These are phyloP conservation scores for Drechslerella dactyloides DNA, from an alignment of 2,329 filamentous ascomycete species.

Conservation along the genomic window DNA sequence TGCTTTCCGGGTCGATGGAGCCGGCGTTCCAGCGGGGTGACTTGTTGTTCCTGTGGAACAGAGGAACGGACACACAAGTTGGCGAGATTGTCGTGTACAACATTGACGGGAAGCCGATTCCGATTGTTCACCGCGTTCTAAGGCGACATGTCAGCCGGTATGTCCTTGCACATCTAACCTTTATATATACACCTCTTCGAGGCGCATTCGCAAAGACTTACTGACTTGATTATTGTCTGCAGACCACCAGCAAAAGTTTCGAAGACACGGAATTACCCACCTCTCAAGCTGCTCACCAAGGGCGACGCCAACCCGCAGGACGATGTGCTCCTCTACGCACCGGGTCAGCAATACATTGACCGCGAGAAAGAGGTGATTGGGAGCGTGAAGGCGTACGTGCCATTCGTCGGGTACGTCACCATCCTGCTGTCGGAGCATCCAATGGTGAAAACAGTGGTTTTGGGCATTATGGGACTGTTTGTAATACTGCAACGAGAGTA, in stretches of 20 bases:
- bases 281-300: conserved; percentile 81
- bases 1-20: conserved; percentile 84
- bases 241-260: conserved; percentile 53
- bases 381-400: conserved; percentile 87
- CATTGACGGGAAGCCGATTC: conserved; percentile 90
- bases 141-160: conserved; percentile 69
- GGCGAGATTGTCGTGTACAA: conserved; percentile 82
- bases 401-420: conserved; percentile 95
- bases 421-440: conserved; percentile 94
- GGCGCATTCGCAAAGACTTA: neutral
- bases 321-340: conserved; percentile 88
- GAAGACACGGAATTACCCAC: conserved; percentile 58
- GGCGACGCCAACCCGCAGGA: conserved; percentile 95
- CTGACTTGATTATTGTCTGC: conserved; percentile 20
- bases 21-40: conserved; percentile 81
- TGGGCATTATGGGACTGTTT: conserved; percentile 92
- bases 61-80: conserved; percentile 68
- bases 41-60: conserved; percentile 77
- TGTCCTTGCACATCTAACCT: conserved; percentile 58
- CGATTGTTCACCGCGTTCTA: conserved; percentile 92
- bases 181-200: neutral
- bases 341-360: conserved; percentile 83
- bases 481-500: conserved; percentile 91
- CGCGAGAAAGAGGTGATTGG: conserved; percentile 86
- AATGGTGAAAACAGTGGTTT: conserved; percentile 93